These are phyloP conservation scores for Phoenix roebelenii DNA, from an alignment of 176 grass and related monocot species.

Conservation along the genomic window DNA sequence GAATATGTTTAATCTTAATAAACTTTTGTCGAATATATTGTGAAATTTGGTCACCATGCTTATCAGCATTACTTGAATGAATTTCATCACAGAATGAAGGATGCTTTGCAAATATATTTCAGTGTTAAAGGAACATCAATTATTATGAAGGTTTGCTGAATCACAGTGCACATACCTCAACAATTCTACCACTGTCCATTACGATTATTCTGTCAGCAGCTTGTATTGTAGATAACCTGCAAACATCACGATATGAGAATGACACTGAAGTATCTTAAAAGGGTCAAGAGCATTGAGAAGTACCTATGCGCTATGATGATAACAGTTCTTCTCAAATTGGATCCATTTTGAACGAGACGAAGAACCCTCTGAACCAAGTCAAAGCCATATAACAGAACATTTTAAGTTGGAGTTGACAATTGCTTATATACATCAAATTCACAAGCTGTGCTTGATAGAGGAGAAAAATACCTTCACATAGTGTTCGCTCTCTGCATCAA, in stretches of 20 bases:
- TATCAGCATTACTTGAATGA: too few species aligned
- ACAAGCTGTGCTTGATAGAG: neutral
- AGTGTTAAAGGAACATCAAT: too few species aligned
- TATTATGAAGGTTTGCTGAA: neutral
- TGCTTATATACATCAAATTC: too few species aligned
- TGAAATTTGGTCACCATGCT: too few species aligned
- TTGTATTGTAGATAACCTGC: conserved; percentile 90
- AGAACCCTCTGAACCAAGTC: conserved; percentile 45
- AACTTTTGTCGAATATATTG: too few species aligned
- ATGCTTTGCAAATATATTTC: too few species aligned
- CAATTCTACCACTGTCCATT: conserved; percentile 77
- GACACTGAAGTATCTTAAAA: neutral
- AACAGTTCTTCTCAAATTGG: conserved; percentile 57
- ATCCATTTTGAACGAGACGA: conserved; percentile 43
- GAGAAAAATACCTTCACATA: conserved; percentile 71
- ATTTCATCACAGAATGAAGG: too few species aligned
- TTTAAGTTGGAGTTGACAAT: too few species aligned
- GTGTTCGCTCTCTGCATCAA: conserved; percentile 90
- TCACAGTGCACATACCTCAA: conserved; percentile 54
- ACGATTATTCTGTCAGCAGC: conserved; percentile 84
- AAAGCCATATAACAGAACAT: conserved; percentile 4
- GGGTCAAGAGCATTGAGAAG: neutral
- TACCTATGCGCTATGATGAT: conserved; percentile 97
- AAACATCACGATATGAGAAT: conserved; percentile 11
- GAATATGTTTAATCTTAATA: too few species aligned